A percentile compares a stretch with the other conserved stretches of the same genome.
These are phyloP conservation scores for Cucumis cinereus DNA, from an alignment of 306 rosid species.

Conservation along the genomic window DNA sequence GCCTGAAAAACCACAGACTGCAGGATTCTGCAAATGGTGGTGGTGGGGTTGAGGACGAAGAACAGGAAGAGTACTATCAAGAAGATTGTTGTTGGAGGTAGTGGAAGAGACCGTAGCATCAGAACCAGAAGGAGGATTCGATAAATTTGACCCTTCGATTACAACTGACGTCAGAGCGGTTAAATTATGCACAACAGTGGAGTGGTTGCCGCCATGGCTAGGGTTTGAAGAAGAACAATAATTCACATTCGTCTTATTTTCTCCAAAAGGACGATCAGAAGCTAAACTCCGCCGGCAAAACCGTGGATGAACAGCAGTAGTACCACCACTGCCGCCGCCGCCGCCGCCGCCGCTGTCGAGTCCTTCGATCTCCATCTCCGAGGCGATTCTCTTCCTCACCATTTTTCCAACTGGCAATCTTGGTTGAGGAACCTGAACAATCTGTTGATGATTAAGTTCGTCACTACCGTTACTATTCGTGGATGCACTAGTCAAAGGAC, in stretches of 20 bases:
- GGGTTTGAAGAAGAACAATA: constrained; percentile 7
- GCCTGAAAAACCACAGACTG: constrained; percentile 86
- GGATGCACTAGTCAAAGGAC: neutral
- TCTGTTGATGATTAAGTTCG: neutral
- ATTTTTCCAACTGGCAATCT: constrained; percentile 10
- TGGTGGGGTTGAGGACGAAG: constrained; percentile 13
- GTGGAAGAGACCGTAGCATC: neutral
- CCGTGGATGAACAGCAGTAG: constrained; percentile 14
- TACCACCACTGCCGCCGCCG: neutral
- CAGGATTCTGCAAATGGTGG: constrained; percentile 25
- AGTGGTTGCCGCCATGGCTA: constrained; percentile 44
- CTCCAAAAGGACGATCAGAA: neutral
- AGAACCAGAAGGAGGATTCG: constrained; percentile 5
- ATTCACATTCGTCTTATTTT: neutral
- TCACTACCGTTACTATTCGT: neutral
- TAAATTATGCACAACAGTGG: constrained; percentile 53
- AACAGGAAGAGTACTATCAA: constrained; percentile 13
- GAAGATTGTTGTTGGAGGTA: neutral
- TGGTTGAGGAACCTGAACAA: neutral
- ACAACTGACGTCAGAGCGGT: constrained; percentile 35
- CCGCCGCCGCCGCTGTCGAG: neutral
- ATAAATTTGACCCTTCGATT: constrained; percentile 19
- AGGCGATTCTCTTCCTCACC: constrained; percentile 81
- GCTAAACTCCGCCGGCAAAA: constrained; percentile 33
- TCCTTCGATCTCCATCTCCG: constrained; percentile 48